Percentiles rank a stretch among this genome's conserved stretches.
phyloP scores from a whole-genome alignment of 2,329 filamentous ascomycete species.

The Hypoxylon rubiginosum region DNA sequence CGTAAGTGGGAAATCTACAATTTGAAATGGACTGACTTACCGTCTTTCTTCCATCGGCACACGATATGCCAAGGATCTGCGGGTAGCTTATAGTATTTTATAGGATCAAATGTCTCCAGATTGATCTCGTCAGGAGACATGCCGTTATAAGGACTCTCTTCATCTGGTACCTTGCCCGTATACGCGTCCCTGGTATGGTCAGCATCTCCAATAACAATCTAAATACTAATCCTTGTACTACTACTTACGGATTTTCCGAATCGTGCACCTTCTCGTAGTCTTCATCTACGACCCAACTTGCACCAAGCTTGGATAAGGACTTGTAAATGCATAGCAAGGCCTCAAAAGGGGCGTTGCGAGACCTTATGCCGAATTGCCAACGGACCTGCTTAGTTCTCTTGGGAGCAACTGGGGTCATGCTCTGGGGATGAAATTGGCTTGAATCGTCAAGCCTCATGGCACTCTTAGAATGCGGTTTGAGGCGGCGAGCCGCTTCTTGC shows the following conservation, averaged over 20 bases:
- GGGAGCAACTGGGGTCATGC: conserved; percentile 73
- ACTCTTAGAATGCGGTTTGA: conserved; percentile 87
- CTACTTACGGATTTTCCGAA: conserved; percentile 57
- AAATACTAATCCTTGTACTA: conserved; percentile 5
- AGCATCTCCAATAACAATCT: conserved; percentile 14
- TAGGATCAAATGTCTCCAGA: conserved; percentile 62
- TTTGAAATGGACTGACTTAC: conserved; percentile 69
- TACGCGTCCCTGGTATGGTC: conserved; percentile 40
- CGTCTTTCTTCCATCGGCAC: conserved; percentile 87
- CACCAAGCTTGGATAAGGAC: conserved; percentile 87
- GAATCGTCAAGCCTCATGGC: conserved; percentile 76
- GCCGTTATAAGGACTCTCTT: conserved; percentile 49
- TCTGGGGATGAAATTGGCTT: conserved; percentile 69
- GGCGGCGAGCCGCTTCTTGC: conserved; percentile 81
- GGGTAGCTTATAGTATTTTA: conserved; percentile 82
- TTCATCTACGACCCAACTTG: conserved; percentile 83
- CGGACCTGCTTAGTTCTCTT: conserved; percentile 86
- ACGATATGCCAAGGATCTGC: conserved; percentile 96
- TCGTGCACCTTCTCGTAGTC: conserved; percentile 65
- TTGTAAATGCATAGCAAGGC: conserved; percentile 96
- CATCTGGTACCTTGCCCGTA: conserved; percentile 19
- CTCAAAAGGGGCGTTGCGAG: conserved; percentile 92
- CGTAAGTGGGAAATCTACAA: conserved; percentile 62
- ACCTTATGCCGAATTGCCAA: conserved; percentile 98
- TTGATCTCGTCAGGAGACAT: conserved; percentile 50